Conservation (phyloP, 2,329 filamentous ascomycete species). For the Davidsoniella australis region DNA sequence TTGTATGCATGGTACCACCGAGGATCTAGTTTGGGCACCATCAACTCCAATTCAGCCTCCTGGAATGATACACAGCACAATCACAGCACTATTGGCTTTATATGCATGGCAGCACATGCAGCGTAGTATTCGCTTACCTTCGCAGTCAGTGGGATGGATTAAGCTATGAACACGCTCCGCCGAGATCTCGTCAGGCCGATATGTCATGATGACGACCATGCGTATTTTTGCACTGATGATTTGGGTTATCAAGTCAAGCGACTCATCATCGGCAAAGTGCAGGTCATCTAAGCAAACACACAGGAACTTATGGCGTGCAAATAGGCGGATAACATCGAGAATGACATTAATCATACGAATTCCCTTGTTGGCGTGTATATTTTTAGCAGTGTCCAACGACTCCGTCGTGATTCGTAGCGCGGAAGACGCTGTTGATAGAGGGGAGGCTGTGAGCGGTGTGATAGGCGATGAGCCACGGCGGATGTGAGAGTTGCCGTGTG, state of each 20-base stretch:
- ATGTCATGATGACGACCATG: conserved; percentile 67
- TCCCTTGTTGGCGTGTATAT: conserved; percentile 40
- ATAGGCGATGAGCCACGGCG: conserved; percentile 34
- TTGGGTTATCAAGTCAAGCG: conserved; percentile 63
- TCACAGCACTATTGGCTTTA: neutral
- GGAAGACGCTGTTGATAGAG: conserved; percentile 23
- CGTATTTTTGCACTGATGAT: conserved; percentile 65
- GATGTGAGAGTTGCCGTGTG: conserved; percentile 20
- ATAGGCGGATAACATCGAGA: conserved; percentile 65
- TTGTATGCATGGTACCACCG: no score
- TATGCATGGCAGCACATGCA: neutral
- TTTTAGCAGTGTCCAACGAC: conserved; percentile 39
- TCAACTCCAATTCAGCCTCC: no score
- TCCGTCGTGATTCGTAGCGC: conserved; percentile 22
- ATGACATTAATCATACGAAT: conserved; percentile 77
- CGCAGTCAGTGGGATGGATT: conserved; percentile 34
- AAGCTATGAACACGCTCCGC: conserved; percentile 37
- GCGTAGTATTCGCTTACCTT: conserved; percentile 23
- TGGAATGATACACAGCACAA: no score
- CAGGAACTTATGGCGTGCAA: conserved; percentile 71
- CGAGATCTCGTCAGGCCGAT: conserved; percentile 47
- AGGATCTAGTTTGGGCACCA: no score
- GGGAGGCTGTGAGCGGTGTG: conserved; percentile 28
- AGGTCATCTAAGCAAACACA: conserved; percentile 80
- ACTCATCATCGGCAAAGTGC: conserved; percentile 80